A percentile compares a stretch with the other conserved stretches of the same genome.
Evolutionary conservation across 1,284 basidiomycete species (phyloP).

Genomic region (Cutaneotrichosporon cyanovorans): DNA sequence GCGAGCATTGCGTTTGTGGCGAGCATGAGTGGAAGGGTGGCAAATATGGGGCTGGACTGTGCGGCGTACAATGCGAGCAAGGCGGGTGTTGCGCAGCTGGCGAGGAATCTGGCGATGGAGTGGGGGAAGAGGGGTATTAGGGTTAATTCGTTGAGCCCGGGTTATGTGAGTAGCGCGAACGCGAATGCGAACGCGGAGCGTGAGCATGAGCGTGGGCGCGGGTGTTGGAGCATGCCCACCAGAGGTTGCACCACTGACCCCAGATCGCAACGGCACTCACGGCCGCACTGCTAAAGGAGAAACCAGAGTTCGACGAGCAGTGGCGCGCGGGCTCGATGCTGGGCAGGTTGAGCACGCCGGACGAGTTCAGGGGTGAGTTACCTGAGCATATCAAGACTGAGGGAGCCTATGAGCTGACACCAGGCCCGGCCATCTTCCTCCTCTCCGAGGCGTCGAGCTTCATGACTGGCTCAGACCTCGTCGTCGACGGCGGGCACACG

Average conservation of each 20-base stretch:
- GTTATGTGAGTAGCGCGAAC: not conserved
- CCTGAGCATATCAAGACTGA: too few relatives aligned
- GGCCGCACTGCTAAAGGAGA: constrained; percentile 14
- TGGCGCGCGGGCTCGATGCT: constrained; percentile 17
- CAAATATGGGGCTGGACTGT: constrained; percentile 56
- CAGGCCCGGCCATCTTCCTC: constrained; percentile 31
- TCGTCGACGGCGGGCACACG: constrained; percentile 11
- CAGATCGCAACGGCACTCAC: constrained; percentile 53
- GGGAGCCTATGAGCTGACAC: not conserved
- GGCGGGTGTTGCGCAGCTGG: constrained; percentile 73
- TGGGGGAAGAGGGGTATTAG: constrained; percentile 62
- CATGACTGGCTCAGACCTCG: constrained; percentile 14
- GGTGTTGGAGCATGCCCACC: too few relatives aligned
- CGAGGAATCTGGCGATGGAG: constrained; percentile 74
- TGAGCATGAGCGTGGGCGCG: too few relatives aligned
- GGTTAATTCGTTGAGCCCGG: constrained; percentile 41
- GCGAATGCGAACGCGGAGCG: too few relatives aligned
- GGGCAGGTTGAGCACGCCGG: constrained; percentile 11
- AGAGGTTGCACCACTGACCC: too few relatives aligned
- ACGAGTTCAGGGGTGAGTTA: constrained; percentile 16
- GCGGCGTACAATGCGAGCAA: constrained; percentile 54
- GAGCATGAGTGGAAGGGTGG: constrained; percentile 76
- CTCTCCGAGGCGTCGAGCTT: constrained; percentile 28
- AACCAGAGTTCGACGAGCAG: constrained; percentile 15
- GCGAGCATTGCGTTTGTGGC: constrained; percentile 68